A percentile compares a stretch with the other conserved stretches of the same genome.
These are phyloP conservation scores for Agrostemma githago DNA, from an alignment of 148 eudicot species.

Conservation along the genomic window DNA sequence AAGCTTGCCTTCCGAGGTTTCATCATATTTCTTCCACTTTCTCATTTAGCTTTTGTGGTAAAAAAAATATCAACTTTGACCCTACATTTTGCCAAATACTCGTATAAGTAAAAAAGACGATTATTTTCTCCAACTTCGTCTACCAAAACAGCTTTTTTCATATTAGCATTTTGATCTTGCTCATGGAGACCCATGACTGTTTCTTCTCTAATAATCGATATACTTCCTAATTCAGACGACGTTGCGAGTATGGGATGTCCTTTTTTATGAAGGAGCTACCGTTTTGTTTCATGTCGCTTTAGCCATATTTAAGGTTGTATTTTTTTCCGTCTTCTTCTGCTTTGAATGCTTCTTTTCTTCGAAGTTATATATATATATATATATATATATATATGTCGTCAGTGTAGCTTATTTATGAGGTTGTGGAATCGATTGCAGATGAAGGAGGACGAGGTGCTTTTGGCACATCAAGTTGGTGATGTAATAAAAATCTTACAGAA, in stretches of 20 bases:
- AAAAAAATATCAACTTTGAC: background rate
- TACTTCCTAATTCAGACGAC: conserved; percentile 57
- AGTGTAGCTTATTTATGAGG: background rate
- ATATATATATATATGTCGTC: background rate
- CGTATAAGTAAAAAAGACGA: background rate
- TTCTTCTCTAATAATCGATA: background rate
- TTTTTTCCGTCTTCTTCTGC: conserved; percentile 1
- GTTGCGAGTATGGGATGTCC: conserved; percentile 94
- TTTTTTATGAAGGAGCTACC: conserved; percentile 89
- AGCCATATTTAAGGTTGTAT: conserved; percentile 86
- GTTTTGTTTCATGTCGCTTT: conserved; percentile 83
- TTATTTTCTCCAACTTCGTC: no score
- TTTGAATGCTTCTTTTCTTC: background rate
- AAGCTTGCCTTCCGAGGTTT: conserved; percentile 98
- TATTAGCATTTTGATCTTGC: background rate
- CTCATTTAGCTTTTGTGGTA: background rate
- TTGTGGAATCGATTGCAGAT: conserved; percentile 45
- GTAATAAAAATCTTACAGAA: conserved; percentile 73
- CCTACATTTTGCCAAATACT: background rate
- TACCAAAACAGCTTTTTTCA: background rate
- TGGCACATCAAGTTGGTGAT: conserved; percentile 79
- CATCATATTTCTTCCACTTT: background rate
- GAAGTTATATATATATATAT: no score
- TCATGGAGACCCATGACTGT: background rate
- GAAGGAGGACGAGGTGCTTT: conserved; percentile 85